These are phyloP conservation scores for Neurospora sp. DNA, from an alignment of 495 filamentous ascomycete genomes.

Conservation along the genomic window DNA sequence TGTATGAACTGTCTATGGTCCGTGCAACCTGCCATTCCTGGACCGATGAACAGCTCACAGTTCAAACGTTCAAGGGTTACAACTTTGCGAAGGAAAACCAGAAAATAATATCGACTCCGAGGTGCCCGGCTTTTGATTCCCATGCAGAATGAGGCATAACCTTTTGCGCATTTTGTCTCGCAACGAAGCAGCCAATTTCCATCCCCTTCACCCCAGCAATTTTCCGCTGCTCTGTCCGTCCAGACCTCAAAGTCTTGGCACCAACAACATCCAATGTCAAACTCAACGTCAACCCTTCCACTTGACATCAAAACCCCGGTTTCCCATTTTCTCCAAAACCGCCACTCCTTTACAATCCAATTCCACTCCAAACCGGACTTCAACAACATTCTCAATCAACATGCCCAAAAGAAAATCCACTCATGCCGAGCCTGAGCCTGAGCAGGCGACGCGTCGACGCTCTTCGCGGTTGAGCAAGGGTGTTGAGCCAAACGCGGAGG, in stretches of 20 bases:
- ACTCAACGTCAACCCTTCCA: not conserved
- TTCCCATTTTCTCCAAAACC: not conserved
- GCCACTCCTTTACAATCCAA: not conserved
- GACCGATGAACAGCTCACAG: not conserved
- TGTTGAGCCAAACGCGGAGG: not conserved
- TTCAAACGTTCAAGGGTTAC: not conserved
- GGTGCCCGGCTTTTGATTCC: not conserved
- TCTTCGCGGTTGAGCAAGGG: not conserved
- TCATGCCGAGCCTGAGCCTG: not conserved
- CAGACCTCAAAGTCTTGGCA: not conserved
- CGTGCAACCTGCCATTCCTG: not conserved
- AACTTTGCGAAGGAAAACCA: not conserved
- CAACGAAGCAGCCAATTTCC: not conserved
- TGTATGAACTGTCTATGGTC: not conserved
- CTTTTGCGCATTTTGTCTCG: not conserved
- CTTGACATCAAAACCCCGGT: not conserved
- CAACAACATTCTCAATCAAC: not conserved
- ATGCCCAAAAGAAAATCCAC: slow-evolving; percentile 34
- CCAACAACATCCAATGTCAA: not conserved
- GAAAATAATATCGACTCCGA: no score
- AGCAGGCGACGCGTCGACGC: not conserved
- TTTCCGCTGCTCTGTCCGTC: not conserved
- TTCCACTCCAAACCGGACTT: not conserved
- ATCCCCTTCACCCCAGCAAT: not conserved
- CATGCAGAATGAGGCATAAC: not conserved